These are phyloP conservation scores for Tagetes patula DNA, from an alignment of 129 eudicot genomes.

Conservation along the genomic window DNA sequence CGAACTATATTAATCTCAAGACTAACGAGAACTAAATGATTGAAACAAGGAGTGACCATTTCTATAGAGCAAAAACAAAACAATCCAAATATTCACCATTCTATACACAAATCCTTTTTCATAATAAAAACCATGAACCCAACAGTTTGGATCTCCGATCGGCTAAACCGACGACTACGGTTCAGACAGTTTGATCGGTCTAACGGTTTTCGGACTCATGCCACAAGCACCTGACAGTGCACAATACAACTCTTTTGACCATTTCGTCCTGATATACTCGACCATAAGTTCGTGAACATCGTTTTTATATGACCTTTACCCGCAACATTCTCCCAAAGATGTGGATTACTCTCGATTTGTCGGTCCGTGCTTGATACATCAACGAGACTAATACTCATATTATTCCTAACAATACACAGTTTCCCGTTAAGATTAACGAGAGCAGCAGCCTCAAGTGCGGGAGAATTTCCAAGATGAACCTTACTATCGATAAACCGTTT, in stretches of 20 bases:
- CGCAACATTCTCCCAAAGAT: conserved; percentile 86
- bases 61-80: background rate
- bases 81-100: conserved; percentile 19
- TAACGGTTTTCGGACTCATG: conserved; percentile 33
- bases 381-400: conserved; percentile 92
- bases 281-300: conserved; percentile 76
- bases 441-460: conserved; percentile 94
- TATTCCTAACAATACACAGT: conserved; percentile 82
- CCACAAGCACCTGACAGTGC: conserved; percentile 96
- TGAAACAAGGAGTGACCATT: background rate
- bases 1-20: background rate
- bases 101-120: conserved; percentile 42
- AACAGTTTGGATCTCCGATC: background rate
- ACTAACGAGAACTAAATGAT: background rate
- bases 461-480: conserved; percentile 77
- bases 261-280: conserved; percentile 79
- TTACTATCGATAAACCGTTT: conserved; percentile 76
- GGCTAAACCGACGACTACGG: background rate
- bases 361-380: conserved; percentile 72
- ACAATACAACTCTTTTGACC: conserved; percentile 91
- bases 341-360: conserved; percentile 72
- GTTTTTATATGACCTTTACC: conserved; percentile 77
- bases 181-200: background rate
- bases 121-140: background rate
- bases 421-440: conserved; percentile 82